Evolutionary conservation across 768 basidiomycete species (phyloP), one percentile per base, ranked within the genome.

Genomic region (Suillus clintonianus): DNA sequence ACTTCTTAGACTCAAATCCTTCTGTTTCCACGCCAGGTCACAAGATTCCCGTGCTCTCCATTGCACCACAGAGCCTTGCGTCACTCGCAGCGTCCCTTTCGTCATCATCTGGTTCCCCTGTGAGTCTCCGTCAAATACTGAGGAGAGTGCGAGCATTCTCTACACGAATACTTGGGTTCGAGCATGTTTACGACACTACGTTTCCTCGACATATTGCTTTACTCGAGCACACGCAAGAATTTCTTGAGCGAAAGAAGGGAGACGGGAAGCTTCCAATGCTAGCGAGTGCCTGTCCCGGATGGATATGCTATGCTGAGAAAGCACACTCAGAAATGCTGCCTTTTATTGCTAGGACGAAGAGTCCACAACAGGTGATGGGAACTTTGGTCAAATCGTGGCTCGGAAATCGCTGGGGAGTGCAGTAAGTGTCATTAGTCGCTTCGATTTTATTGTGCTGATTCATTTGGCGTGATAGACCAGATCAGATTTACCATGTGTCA

Each of bases 241-340:
- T 92, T 72, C 70, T 82, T 61, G 94, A 97, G 70, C 85, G 95
- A 24, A 85, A 70, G 72, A 77, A 43, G 70, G 76, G 42, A n/a
- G 66, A 69, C 30, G 75, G 76, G 1, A 78, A 80, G 61, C 76
- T 98, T 32, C 97, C 97, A 0, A 95, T 99, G 89, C 80, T 99
- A 30, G 90, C 95, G 5, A 95, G 94, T 69, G 94, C 97, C 17
- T 99, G 97, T 78, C 97, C 97, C 0, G 97, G 97, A 17, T 99
- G 97, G 97, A 91, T 99, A 62, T 99, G 97, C 74, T 99, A 99
- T 75, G 97, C 95, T 19, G 97, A 99, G 78, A 99, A 99, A 81
- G 89, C 97, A 1, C 97, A 97, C 70, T 83, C 89, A 4, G 95
- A 97, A 74, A 90, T 99, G 84, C 74, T 99, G 24, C 95, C 95